These are phyloP conservation scores for Melanomma pulvis-pyrius DNA, from an alignment of 495 filamentous ascomycete species.

Conservation along the genomic window DNA sequence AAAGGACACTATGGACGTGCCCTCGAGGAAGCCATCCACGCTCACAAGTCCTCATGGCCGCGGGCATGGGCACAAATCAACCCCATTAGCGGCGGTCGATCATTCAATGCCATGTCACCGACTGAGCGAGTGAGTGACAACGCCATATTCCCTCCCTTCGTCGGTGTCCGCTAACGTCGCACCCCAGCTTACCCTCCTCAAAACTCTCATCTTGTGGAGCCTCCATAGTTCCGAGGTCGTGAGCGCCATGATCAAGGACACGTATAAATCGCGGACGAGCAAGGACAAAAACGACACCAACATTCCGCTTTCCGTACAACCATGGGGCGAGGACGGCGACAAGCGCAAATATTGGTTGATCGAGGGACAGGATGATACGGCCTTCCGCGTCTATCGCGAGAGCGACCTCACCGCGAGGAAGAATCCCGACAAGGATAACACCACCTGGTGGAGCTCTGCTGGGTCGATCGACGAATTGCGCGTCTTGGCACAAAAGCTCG, in stretches of 20 bases:
- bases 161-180: constrained; percentile 24
- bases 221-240: constrained; percentile 87
- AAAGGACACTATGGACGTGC: constrained; percentile 88
- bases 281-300: constrained; percentile 86
- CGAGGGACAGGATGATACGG: constrained; percentile 91
- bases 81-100: constrained; percentile 75
- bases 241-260: constrained; percentile 76
- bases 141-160: background rate
- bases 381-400: constrained; percentile 93
- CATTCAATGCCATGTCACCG: constrained; percentile 77
- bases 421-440: constrained; percentile 73
- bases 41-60: constrained; percentile 88
- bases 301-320: constrained; percentile 88
- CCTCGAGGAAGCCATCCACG: constrained; percentile 86
- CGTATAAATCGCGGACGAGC: constrained; percentile 79
- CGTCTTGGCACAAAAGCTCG: constrained; percentile 70
- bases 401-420: constrained; percentile 47
- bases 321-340: constrained; percentile 89
- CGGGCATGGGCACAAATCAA: constrained; percentile 82
- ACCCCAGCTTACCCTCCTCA: constrained; percentile 73
- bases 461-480: constrained; percentile 87
- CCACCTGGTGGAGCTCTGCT: constrained; percentile 90
- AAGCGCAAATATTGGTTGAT: constrained; percentile 92
- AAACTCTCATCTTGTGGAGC: constrained; percentile 83
- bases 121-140: constrained; percentile 70